These are phyloP conservation scores for Aspergillus nidulans DNA, from an alignment of 495 filamentous ascomycete species.

Conservation along the genomic window DNA sequence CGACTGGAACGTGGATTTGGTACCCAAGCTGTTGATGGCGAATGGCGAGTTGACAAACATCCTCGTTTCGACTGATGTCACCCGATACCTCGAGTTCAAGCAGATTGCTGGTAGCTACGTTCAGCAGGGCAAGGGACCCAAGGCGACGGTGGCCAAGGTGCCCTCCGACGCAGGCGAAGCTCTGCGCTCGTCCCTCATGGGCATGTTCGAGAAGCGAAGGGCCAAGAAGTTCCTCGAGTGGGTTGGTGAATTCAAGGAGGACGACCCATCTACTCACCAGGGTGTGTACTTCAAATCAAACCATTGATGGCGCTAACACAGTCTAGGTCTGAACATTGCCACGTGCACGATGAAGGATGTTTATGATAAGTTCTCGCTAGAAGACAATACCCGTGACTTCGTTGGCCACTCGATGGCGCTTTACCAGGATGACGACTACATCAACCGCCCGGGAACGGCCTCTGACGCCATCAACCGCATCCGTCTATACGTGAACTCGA, in stretches of 20 bases:
- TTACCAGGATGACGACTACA: conserved; percentile 83
- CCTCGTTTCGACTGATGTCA: conserved; percentile 93
- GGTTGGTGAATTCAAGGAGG: conserved; percentile 84
- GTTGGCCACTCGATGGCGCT: conserved; percentile 98
- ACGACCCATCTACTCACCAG: conserved; percentile 81
- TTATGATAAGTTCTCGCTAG: conserved; percentile 94
- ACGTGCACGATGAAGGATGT: conserved; percentile 90
- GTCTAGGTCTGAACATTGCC: conserved; percentile 71
- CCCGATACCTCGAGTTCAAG: conserved; percentile 95
- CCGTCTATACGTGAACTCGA: conserved; percentile 93
- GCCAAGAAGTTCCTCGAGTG: conserved; percentile 97
- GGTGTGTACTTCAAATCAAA: conserved; percentile 33
- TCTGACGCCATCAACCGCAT: conserved; percentile 89
- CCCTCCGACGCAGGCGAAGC: conserved; percentile 91
- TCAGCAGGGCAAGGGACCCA: conserved; percentile 74
- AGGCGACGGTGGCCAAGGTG: conserved; percentile 92
- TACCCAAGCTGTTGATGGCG: conserved; percentile 97
- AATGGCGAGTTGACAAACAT: conserved; percentile 98
- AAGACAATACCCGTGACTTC: conserved; percentile 89
- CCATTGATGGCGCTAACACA: conserved; percentile 18
- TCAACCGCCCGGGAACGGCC: conserved; percentile 65
- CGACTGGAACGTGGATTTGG: conserved; percentile 99
- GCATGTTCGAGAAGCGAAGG: conserved; percentile 92
- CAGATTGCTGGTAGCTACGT: conserved; percentile 98
- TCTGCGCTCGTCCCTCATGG: conserved; percentile 89